Evolutionary conservation across 352 stramenopile genomes (phyloP).

Genomic region (Thraustochytrium striatum): DNA sequence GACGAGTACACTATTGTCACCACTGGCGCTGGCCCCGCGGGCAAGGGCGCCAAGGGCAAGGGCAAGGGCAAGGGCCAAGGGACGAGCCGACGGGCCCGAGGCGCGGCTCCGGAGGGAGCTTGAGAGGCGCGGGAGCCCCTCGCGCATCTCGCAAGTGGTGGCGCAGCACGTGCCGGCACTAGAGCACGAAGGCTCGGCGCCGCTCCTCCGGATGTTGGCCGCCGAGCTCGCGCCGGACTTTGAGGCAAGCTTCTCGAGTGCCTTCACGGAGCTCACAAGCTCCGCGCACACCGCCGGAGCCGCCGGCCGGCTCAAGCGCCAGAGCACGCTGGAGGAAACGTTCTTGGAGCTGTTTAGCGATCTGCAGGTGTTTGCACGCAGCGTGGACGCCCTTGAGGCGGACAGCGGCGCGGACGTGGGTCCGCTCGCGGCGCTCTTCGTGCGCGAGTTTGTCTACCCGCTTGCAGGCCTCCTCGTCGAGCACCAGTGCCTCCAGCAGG

Average conservation of each 20-base stretch:
- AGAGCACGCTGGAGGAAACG: background rate
- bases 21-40: no score
- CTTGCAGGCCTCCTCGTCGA: background rate
- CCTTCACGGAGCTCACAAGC: background rate
- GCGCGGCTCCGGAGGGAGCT: no score
- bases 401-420: background rate
- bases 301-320: background rate
- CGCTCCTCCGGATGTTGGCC: background rate
- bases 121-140: no score
- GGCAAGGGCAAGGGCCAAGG: no score
- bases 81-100: no score
- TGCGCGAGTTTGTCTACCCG: background rate
- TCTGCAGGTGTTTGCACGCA: background rate
- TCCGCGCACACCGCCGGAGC: background rate
- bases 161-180: no score
- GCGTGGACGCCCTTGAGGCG: no score
- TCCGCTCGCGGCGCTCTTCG: background rate
- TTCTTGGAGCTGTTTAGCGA: constrained; percentile 4
- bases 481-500: constrained; percentile 27
- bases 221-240: background rate
- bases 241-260: background rate
- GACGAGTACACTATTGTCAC: no score
- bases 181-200: no score
- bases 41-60: no score
- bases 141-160: no score